Percentiles rank a stretch among this genome's conserved stretches.
phyloP scores from a whole-genome alignment of 805 yeast species.

The Candida jianshihensis region DNA sequence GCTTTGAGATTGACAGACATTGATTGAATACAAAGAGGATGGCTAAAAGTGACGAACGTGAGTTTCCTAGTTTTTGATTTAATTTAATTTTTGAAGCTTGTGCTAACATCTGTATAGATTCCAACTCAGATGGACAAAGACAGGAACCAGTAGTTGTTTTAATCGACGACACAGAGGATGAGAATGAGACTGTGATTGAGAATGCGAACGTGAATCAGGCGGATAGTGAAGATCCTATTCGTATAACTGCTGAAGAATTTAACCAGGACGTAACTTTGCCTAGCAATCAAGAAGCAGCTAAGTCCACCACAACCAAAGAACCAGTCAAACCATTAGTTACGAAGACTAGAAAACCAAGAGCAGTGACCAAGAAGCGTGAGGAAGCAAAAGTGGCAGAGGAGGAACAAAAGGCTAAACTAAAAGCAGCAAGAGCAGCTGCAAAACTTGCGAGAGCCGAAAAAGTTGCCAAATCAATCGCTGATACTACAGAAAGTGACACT shows the following conservation, averaged over 20 bases:
- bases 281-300: too few species aligned
- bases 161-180: constrained; percentile 1
- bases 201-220: background rate
- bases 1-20: too few species aligned
- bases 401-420: constrained; percentile 2
- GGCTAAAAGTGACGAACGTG: too few species aligned
- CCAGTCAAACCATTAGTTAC: background rate
- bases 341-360: constrained; percentile 5
- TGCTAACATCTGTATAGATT: too few species aligned
- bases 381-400: background rate
- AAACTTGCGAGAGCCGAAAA: constrained; percentile 5
- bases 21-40: too few species aligned
- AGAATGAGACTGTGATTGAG: background rate
- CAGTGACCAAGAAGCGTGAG: constrained; percentile 1
- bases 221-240: background rate
- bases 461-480: background rate
- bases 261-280: too few species aligned
- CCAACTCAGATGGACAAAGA: background rate
- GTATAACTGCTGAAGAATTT: background rate
- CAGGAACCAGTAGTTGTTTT: background rate
- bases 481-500: too few species aligned
- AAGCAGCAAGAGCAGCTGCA: constrained; percentile 5
- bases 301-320: background rate
- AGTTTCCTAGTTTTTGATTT: too few species aligned
- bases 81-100: too few species aligned